Conservation (phyloP, 805 yeast species). For the Candida suzukii region DNA sequence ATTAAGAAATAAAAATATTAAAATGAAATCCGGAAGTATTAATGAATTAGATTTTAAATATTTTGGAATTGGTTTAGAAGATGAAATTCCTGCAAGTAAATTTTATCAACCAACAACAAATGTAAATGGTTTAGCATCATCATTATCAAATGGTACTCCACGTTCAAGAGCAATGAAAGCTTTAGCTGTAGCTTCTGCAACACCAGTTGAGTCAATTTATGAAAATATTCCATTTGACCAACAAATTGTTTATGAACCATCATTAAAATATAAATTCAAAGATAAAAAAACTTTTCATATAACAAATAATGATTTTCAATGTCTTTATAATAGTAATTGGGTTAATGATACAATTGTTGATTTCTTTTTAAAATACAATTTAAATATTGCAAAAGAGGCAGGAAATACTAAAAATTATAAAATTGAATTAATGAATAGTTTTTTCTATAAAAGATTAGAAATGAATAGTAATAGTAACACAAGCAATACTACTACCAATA, state of each 20-base stretch:
- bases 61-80: background rate
- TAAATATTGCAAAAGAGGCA: slow-evolving; percentile 26
- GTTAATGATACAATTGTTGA: slow-evolving; percentile 85
- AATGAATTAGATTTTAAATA: slow-evolving; percentile 1
- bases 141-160: no score
- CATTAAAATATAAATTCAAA: slow-evolving; percentile 42
- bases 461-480: no score
- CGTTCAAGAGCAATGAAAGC: background rate
- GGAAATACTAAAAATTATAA: slow-evolving; percentile 27
- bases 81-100: background rate
- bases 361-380: slow-evolving; percentile 62
- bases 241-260: slow-evolving; percentile 23
- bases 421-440: slow-evolving; percentile 64
- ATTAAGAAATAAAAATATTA: background rate
- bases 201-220: slow-evolving; percentile 9
- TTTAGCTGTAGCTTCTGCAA: slow-evolving; percentile 7
- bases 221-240: slow-evolving; percentile 23
- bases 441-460: slow-evolving; percentile 65
- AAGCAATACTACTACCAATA: no score
- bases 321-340: slow-evolving; percentile 78
- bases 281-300: slow-evolving; percentile 52
- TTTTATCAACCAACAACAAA: no score
- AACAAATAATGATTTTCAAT: slow-evolving; percentile 64
- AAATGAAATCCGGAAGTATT: background rate
- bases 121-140: no score